Conservation (phyloP, 345 rosid genomes). For the Salix udensis region DNA sequence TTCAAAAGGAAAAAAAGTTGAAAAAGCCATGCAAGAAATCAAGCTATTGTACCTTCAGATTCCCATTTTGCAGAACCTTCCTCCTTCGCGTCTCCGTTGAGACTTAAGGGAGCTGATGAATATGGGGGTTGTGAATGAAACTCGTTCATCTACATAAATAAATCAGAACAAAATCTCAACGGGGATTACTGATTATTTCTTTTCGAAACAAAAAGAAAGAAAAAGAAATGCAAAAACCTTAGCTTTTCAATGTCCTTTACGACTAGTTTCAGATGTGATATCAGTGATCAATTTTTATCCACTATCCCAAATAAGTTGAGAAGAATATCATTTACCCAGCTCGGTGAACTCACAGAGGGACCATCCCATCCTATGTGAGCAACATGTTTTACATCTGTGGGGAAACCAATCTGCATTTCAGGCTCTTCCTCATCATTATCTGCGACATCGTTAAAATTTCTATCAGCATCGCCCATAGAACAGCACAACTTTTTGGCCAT, state of each 20-base stretch:
- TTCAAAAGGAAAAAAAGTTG: background rate
- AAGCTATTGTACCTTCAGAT: conserved; percentile 42
- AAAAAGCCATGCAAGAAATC: background rate
- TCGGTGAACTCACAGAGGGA: conserved; percentile 21
- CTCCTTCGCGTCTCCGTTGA: conserved; percentile 26
- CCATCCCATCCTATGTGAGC: conserved; percentile 90
- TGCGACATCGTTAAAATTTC: conserved; percentile 21
- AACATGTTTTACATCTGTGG: conserved; percentile 92
- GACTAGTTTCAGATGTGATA: background rate
- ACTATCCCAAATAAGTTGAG: background rate
- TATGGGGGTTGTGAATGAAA: conserved; percentile 34
- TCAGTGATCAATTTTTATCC: background rate
- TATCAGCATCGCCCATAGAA: background rate
- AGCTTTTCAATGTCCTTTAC: background rate
- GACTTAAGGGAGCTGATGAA: conserved; percentile 29
- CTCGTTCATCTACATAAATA: conserved; percentile 55
- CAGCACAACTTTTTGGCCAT: background rate
- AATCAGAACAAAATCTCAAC: background rate
- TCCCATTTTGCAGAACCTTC: conserved; percentile 35
- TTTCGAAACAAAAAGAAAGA: background rate
- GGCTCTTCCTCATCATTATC: conserved; percentile 63
- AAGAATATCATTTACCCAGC: conserved; percentile 19
- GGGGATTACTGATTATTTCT: background rate
- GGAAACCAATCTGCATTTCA: conserved; percentile 76
- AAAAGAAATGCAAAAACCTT: background rate